A percentile compares a stretch with the other conserved stretches of the same genome.
Evolutionary conservation across 345 rosid genomes (phyloP).

Genomic region (Odontarrhena argentea): DNA sequence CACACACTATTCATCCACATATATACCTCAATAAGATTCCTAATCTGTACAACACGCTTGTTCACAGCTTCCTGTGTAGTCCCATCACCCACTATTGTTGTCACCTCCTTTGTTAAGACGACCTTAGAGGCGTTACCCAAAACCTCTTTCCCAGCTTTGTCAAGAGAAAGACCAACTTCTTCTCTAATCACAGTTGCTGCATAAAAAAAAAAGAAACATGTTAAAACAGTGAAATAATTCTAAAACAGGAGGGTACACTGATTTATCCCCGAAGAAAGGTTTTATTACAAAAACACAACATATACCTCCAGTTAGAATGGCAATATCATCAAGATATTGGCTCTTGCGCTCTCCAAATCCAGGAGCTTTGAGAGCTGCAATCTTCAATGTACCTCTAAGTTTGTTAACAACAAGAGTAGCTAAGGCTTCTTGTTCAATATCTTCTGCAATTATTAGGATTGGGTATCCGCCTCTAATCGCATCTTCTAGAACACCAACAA

Average conservation of each 20-base stretch:
- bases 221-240: neutral
- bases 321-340: slow-evolving; percentile 97
- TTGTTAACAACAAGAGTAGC: slow-evolving; percentile 97
- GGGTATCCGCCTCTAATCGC: slow-evolving; percentile 85
- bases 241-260: neutral
- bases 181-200: slow-evolving; percentile 88
- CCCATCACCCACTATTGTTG: slow-evolving; percentile 96
- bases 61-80: slow-evolving; percentile 92
- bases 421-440: slow-evolving; percentile 95
- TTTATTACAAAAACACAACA: neutral
- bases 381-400: slow-evolving; percentile 87
- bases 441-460: slow-evolving; percentile 80
- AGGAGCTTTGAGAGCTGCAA: slow-evolving; percentile 97
- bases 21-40: slow-evolving; percentile 80
- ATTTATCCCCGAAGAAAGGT: neutral
- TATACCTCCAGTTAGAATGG: slow-evolving; percentile 83
- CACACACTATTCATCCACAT: slow-evolving; percentile 37
- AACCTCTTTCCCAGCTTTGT: slow-evolving; percentile 92
- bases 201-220: neutral
- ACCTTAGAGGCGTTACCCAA: slow-evolving; percentile 89
- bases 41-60: slow-evolving; percentile 91
- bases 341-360: slow-evolving; percentile 98
- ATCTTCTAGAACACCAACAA: slow-evolving; percentile 78
- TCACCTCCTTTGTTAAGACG: slow-evolving; percentile 91
- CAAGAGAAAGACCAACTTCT: slow-evolving; percentile 93